Conservation (phyloP, 2,329 filamentous ascomycete species). For the Colletotrichum coccodes region DNA sequence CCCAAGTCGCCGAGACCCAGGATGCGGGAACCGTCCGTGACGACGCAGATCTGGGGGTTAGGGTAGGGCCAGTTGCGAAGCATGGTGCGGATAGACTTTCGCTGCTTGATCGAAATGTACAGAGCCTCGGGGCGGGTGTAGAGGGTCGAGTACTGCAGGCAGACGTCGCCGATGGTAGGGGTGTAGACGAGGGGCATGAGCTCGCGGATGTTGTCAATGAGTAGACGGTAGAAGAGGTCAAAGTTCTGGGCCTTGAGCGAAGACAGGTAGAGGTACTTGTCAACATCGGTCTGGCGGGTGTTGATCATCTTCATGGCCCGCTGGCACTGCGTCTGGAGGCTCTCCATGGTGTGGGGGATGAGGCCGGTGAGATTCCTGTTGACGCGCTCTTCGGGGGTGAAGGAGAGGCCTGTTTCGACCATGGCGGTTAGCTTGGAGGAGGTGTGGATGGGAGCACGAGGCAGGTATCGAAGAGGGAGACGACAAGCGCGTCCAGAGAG, state of each 20-base stretch:
- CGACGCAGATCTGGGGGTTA: conserved; percentile 93
- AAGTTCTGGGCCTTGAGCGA: conserved; percentile 79
- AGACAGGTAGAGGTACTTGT: conserved; percentile 87
- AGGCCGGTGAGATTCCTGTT: conserved; percentile 74
- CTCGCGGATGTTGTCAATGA: conserved; percentile 81
- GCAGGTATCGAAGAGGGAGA: conserved; percentile 13
- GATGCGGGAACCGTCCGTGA: conserved; percentile 95
- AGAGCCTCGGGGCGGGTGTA: conserved; percentile 95
- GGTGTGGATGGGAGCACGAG: conserved; percentile 10
- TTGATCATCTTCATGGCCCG: conserved; percentile 81
- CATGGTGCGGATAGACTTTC: conserved; percentile 88
- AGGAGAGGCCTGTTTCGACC: conserved; percentile 64
- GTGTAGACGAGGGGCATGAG: conserved; percentile 89
- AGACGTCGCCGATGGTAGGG: conserved; percentile 93
- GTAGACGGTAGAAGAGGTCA: conserved; percentile 84
- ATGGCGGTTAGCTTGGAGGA: conserved; percentile 30
- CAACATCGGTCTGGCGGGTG: conserved; percentile 74
- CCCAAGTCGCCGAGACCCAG: conserved; percentile 94
- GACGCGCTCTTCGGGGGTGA: conserved; percentile 71
- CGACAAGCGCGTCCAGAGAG: conserved; percentile 25
- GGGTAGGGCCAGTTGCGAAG: conserved; percentile 92
- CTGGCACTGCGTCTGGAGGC: conserved; percentile 67
- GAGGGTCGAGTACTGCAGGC: conserved; percentile 93
- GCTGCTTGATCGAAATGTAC: conserved; percentile 96
- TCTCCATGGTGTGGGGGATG: conserved; percentile 72